Percentiles rank a stretch among this genome's conserved stretches.
phyloP scores from a whole-genome alignment of 768 basidiomycete genomes.

The Auriscalpium microsporum region DNA sequence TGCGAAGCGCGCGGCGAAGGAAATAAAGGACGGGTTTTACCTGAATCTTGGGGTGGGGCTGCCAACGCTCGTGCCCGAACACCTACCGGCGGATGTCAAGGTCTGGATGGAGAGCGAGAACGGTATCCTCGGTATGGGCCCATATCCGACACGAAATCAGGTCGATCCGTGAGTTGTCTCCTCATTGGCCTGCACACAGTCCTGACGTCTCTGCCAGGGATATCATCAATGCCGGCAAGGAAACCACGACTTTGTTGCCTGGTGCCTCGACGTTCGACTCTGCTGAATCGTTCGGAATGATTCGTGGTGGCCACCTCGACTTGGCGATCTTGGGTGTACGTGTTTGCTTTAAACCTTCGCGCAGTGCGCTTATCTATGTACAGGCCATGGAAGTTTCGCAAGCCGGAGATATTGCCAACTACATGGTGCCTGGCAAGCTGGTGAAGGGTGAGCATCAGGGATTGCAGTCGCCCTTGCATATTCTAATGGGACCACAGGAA shows the following conservation, averaged over 20 bases:
- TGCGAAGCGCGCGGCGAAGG: conserved; percentile 77
- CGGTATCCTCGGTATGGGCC: conserved; percentile 80
- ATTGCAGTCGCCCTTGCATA: neutral
- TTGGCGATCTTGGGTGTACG: conserved; percentile 83
- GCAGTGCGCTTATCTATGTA: neutral
- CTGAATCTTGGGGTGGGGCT: conserved; percentile 86
- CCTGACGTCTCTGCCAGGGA: conserved; percentile 38
- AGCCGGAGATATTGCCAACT: conserved; percentile 89
- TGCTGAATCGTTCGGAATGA: conserved; percentile 91
- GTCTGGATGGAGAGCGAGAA: conserved; percentile 89
- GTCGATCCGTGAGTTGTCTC: conserved; percentile 57
- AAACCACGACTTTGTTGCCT: conserved; percentile 83
- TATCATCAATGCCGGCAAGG: conserved; percentile 89
- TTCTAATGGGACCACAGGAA: conserved; percentile 39
- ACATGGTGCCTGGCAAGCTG: conserved; percentile 93
- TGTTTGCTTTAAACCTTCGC: conserved; percentile 7
- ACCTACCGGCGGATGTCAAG: conserved; percentile 58
- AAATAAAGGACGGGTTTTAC: conserved; percentile 78
- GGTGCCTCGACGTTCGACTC: conserved; percentile 89
- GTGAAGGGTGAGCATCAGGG: conserved; percentile 47
- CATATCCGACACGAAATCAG: conserved; percentile 71
- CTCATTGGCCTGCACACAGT: neutral
- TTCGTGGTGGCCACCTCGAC: conserved; percentile 89
- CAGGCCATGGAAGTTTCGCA: conserved; percentile 93
- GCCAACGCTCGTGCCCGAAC: conserved; percentile 80